Base-by-base conservation (phyloP, 1,284 basidiomycete genomes). In the Trametes versicolor region DNA sequence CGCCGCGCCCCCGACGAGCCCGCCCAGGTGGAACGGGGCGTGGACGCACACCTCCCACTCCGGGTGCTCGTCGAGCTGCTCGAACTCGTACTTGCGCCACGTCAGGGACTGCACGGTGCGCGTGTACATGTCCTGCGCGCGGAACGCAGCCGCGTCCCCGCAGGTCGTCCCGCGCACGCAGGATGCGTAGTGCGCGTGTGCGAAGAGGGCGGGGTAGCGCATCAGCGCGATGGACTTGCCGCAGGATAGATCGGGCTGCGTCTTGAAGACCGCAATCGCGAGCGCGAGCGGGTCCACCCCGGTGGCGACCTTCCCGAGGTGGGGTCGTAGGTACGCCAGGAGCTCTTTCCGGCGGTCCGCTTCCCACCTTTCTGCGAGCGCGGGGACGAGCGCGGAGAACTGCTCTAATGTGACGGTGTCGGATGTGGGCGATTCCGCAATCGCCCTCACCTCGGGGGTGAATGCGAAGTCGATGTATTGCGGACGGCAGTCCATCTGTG, bases 381-480 rank as follows among this genome's bases (percentile, higher is more conserved):
- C 13, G 10, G 58, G 58, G 1, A 66, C 1, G 9, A 63, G 32
- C 5, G 8, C 2, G 6, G 36, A 37, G 34, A 65, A 65, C 32
- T 43, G 21, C 1, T 21, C 47, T 10, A 27, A 19, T 4, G 64
- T 59, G 39, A 65, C 52, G 19, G 8, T 21, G 17, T 55, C 23
- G 25, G 51, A 54, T 19, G 15, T 17, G 2, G 64, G 64, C 4
- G 37, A 34, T 27, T 59, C 39, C 1, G 54, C 17, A 4, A 65
- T 43, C 8, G 41, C 37, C n/a, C 56, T 21, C 21, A 17, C 23
- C 34, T 62, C 47, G 7, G 45, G 19, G 15, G 23, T 52, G 48
- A 55, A 29, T 2, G 60, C 61, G 23, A 66, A 51, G 37, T 66
- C 62, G 27, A 66, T 53, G 21, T 19, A 15, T 15, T n/a, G 13